Percentiles rank a stretch among this genome's conserved stretches.
phyloP scores from a whole-genome alignment of 1,284 basidiomycete genomes.

The Amylostereum areolatum region DNA sequence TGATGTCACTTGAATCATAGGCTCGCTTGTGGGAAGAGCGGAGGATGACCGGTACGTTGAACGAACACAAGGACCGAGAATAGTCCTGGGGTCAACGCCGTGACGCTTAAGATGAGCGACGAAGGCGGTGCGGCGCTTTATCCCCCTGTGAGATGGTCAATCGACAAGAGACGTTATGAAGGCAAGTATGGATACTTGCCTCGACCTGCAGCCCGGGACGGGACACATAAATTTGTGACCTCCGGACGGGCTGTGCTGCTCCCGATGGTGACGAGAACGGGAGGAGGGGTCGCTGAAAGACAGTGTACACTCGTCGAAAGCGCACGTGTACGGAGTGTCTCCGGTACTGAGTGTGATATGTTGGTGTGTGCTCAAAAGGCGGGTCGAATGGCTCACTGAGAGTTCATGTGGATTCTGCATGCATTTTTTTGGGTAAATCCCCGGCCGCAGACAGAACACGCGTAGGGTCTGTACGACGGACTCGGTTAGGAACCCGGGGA shows the following conservation, averaged over 20 bases:
- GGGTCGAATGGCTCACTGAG: constrained; percentile 37
- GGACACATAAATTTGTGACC: constrained; percentile 39
- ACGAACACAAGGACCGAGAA: no score
- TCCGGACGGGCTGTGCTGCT: constrained; percentile 35
- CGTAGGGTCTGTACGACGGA: constrained; percentile 31
- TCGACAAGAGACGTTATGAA: background rate
- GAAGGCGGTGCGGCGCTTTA: constrained; percentile 58
- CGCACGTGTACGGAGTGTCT: constrained; percentile 45
- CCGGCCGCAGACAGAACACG: constrained; percentile 41
- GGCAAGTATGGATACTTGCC: constrained; percentile 25
- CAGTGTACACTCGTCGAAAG: constrained; percentile 31
- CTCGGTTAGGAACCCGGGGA: background rate
- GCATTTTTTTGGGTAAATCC: constrained; percentile 48
- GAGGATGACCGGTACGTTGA: no score
- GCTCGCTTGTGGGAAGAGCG: no score
- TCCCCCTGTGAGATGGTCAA: constrained; percentile 29
- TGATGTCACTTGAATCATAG: no score
- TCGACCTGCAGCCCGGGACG: constrained; percentile 35
- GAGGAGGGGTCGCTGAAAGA: constrained; percentile 63
- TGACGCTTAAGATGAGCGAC: constrained; percentile 36
- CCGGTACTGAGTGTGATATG: constrained; percentile 35
- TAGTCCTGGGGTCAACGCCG: no score
- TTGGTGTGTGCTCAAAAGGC: background rate
- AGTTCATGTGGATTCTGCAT: constrained; percentile 52
- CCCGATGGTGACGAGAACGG: constrained; percentile 51